Evolutionary conservation across 345 rosid genomes (phyloP).

Genomic region (Odontarrhena argentea): DNA sequence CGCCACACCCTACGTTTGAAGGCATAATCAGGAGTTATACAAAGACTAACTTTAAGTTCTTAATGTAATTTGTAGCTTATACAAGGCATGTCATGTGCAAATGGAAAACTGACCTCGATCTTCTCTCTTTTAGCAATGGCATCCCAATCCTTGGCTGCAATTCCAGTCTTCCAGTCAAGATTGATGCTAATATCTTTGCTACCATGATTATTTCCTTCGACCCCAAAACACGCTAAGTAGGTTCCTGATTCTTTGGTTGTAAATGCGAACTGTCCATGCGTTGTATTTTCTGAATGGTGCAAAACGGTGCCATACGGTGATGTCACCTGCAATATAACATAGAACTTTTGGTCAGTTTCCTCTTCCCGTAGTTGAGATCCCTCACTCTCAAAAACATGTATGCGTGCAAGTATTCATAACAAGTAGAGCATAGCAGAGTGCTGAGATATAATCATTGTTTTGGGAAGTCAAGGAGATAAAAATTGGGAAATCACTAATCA

Average conservation of each 20-base stretch:
- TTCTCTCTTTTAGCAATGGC: conserved; percentile 82
- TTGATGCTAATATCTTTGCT: conserved; percentile 57
- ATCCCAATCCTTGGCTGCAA: conserved; percentile 91
- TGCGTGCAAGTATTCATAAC: neutral
- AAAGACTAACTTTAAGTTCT: conserved; percentile 2
- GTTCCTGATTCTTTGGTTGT: conserved; percentile 78
- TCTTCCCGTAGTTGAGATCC: neutral
- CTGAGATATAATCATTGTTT: neutral
- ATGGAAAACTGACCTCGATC: conserved; percentile 62
- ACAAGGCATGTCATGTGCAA: neutral
- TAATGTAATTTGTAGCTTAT: neutral
- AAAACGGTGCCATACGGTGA: conserved; percentile 69
- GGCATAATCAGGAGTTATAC: neutral
- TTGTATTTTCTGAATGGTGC: conserved; percentile 60
- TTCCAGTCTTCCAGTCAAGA: conserved; percentile 90
- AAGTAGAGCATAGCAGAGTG: neutral
- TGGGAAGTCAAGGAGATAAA: conserved; percentile 3
- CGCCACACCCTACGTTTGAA: conserved; percentile 70
- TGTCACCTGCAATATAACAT: conserved; percentile 55
- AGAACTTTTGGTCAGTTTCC: neutral
- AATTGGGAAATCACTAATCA: neutral
- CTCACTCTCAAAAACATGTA: neutral
- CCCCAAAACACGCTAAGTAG: conserved; percentile 74
- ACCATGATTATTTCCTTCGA: conserved; percentile 44
- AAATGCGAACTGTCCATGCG: conserved; percentile 85